These are phyloP conservation scores for Jamesozyma hellenica DNA, from an alignment of 805 yeast genomes.

Conservation along the genomic window DNA sequence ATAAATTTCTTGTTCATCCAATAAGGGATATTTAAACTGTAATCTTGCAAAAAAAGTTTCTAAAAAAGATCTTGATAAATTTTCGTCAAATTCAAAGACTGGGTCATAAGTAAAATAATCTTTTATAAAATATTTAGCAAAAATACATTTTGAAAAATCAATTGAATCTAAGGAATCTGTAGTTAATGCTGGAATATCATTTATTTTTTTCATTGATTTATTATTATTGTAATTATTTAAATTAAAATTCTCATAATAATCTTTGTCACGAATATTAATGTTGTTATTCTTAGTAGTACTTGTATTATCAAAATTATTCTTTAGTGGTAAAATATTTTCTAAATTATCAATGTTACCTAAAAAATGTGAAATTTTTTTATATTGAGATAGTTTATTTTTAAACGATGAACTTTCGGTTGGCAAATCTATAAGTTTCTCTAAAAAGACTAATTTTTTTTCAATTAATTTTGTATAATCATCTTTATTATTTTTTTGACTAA, in stretches of 20 bases:
- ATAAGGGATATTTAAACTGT: constrained; percentile 49
- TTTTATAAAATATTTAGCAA: constrained; percentile 38
- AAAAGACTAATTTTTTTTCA: constrained; percentile 42
- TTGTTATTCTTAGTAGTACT: not conserved
- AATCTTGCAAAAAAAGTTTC: constrained; percentile 45
- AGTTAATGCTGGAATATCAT: constrained; percentile 9
- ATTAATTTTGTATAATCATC: constrained; percentile 48
- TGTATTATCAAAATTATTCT: not conserved
- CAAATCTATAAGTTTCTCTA: constrained; percentile 37
- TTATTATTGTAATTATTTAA: not conserved
- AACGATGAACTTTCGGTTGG: constrained; percentile 22
- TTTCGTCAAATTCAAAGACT: constrained; percentile 41
- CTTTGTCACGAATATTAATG: not conserved
- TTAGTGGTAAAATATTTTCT: not conserved
- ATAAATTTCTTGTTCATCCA: constrained; percentile 43
- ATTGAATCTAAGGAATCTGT: constrained; percentile 31
- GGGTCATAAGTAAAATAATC: constrained; percentile 41
- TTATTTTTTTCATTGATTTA: not conserved
- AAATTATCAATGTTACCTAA: constrained; percentile 15
- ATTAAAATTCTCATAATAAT: not conserved
- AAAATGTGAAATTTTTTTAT: constrained; percentile 31
- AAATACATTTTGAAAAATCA: constrained; percentile 33
- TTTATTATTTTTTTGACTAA: constrained; percentile 20
- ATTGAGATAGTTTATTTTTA: constrained; percentile 20
- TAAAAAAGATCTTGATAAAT: constrained; percentile 39